A percentile compares a stretch with the other conserved stretches of the same genome.
Conservation (phyloP, 2,329 filamentous ascomycete genomes). For the Colletotrichum aenigma region DNA sequence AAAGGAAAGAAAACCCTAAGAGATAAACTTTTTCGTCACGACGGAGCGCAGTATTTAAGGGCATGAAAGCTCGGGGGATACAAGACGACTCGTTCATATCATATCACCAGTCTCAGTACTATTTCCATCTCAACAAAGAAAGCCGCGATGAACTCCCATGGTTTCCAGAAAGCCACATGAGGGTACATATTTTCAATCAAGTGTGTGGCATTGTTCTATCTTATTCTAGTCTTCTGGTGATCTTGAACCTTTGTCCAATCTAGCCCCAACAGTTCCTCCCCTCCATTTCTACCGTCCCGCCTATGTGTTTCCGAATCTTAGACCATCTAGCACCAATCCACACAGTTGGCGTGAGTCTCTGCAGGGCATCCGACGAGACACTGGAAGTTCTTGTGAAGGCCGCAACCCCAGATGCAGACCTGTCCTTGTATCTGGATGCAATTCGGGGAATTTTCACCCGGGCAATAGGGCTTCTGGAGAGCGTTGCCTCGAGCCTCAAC, state of each 20-base stretch:
- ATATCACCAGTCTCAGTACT: not conserved
- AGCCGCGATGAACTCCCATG: not conserved
- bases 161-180: not conserved
- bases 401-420: not conserved
- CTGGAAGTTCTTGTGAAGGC: not conserved
- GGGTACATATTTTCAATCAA: not conserved
- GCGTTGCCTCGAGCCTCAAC: not conserved
- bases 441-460: not conserved
- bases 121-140: not conserved
- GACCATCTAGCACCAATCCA: not conserved
- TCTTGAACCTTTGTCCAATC: not conserved
- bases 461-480: not conserved
- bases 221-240: not conserved
- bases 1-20: too few relatives aligned
- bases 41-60: not conserved
- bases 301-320: not conserved
- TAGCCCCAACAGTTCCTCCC: not conserved
- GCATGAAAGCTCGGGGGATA: too few relatives aligned
- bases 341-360: not conserved
- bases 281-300: not conserved
- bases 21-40: not conserved
- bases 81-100: not conserved
- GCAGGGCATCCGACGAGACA: not conserved
- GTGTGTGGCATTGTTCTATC: not conserved
- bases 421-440: not conserved